Evolutionary conservation across 2,329 filamentous ascomycete species (phyloP).

Genomic region (Trichoderma afroharzianum): DNA sequence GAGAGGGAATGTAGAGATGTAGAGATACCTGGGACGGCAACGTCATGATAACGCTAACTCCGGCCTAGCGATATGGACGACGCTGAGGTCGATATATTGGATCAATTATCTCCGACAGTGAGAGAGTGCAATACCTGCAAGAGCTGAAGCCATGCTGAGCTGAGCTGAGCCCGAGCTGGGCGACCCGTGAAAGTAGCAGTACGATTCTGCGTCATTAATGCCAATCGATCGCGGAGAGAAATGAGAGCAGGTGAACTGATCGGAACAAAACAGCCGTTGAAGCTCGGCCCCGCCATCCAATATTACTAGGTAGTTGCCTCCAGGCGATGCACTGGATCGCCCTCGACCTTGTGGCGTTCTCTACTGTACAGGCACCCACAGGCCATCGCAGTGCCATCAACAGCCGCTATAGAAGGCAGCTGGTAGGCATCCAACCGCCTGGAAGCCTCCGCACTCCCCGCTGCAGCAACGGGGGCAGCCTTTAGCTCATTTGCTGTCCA

Average conservation of each 20-base stretch:
- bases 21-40: background rate
- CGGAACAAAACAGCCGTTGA: background rate
- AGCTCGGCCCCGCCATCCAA: background rate
- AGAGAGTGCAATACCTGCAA: background rate
- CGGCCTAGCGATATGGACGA: conserved; percentile 3
- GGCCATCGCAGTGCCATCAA: background rate
- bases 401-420: background rate
- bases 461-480: background rate
- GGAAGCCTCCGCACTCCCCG: conserved; percentile 1
- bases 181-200: background rate
- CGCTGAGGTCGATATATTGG: background rate
- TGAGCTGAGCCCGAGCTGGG: background rate
- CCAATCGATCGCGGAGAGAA: background rate
- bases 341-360: background rate
- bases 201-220: background rate
- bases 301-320: background rate
- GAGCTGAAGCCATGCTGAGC: background rate
- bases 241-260: background rate
- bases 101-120: background rate
- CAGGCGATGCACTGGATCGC: background rate
- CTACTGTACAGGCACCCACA: background rate
- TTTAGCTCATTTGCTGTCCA: conserved; percentile 9
- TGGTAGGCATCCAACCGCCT: conserved; percentile 12
- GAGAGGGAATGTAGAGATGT: background rate
- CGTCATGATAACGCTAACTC: conserved; percentile 17